Base-by-base conservation (phyloP, 352 stramenopile species). In the Pythium sukuiense region DNA sequence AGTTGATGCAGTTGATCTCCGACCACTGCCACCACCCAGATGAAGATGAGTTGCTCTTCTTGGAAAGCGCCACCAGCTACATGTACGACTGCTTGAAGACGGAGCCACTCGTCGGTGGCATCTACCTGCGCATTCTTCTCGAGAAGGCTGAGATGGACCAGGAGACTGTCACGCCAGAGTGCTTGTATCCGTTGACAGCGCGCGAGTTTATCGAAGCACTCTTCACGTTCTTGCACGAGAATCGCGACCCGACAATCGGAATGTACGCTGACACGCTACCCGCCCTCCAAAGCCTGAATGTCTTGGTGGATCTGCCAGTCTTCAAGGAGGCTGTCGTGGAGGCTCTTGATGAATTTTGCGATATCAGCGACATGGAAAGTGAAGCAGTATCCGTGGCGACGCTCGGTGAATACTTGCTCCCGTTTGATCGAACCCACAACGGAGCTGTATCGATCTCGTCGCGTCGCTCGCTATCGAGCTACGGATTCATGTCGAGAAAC, bases 221-320 rank as follows among this genome's bases (percentile, higher is more conserved):
- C 6, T 91, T 94, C 54, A 66, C 82, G 46, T 94, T 94, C 61
- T 59, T 94, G 45, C 88, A 92, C 54, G 82, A 91, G 55, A 94
- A 92, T 41, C 77, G 79, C 39, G 80, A 94, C 43, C 85, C 83
- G 3, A 82, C 81, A 1, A 64, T 91, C 1, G 80, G 80, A 7
- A 84, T 94, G 59, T 94, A 94, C 67, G 87, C 73, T 1, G 85
- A 94, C 63, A 94, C 85, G 11, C 66, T 91, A 11, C 83, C 85
- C 11, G 83, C 76, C 0, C 72, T 94, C 8, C 81, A 92, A 53
- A 91, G 82, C 39, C 60, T 94, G 37, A 92, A 80, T 58, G 61
- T 89, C 57, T 56, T 94, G 6, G 83, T 84, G 14, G 83, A 94
- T 54, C 68, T 90, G 3, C 72, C 80, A 39, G 53, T 71, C 5